phyloP scores from a whole-genome alignment of 208 protist genomes.

The Leishmania tropica region DNA sequence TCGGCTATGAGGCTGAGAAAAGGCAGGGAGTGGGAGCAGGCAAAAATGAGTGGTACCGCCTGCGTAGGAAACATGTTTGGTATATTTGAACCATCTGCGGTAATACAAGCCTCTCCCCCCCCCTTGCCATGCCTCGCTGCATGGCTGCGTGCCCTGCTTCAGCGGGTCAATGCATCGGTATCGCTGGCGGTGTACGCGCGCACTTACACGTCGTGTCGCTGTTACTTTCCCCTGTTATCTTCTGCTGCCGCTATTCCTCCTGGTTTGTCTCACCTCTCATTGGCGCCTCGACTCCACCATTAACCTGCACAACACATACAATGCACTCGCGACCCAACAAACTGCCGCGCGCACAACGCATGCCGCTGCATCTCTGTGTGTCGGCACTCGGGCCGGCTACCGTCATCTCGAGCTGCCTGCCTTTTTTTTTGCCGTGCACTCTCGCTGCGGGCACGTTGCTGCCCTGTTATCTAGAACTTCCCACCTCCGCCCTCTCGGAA shows the following conservation, averaged over 20 bases:
- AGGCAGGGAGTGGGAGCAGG: not conserved
- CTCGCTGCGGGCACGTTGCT: not conserved
- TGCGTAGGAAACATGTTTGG: not conserved
- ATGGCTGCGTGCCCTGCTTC: not conserved
- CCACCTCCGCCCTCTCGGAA: not conserved
- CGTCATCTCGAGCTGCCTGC: not conserved
- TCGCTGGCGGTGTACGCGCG: too few species aligned
- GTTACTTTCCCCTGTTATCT: too few species aligned
- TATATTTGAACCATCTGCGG: not conserved
- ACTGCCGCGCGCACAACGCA: not conserved
- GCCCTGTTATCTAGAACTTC: not conserved
- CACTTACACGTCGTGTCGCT: not conserved
- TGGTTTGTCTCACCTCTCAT: not conserved
- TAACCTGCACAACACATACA: not conserved
- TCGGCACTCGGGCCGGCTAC: not conserved
- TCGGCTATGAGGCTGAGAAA: not conserved
- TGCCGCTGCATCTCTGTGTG: not conserved
- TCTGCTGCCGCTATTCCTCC: not conserved
- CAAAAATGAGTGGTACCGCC: not conserved
- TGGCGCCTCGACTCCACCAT: not conserved
- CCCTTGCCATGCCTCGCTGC: not conserved
- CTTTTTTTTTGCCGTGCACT: not conserved
- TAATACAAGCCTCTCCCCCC: not conserved
- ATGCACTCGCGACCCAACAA: not conserved
- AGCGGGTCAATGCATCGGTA: not conserved